Evolutionary conservation across 106 monocot genomes (phyloP), one percentile per base, ranked within the genome.

Genomic region (Agapanthus africanus): DNA sequence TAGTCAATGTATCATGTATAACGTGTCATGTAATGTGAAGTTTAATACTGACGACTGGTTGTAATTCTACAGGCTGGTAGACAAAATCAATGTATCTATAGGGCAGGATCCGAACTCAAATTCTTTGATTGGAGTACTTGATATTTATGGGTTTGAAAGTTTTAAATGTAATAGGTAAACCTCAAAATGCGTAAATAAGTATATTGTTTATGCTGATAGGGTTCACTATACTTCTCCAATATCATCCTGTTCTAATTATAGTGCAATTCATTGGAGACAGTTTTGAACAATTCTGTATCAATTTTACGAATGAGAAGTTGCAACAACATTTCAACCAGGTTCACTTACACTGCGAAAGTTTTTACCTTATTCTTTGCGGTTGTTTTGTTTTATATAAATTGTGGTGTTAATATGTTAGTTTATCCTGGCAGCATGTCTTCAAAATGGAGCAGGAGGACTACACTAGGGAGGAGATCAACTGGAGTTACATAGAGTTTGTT

Each of bases 311-410:
- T 84, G 95, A 95, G 76, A 95, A 95, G 74, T 77, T 95, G 70
- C 95, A 91, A 69, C 95, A 95, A 46, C 95, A 95, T 75, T 95
- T 95, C 63, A 95, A 91, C 77, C 95, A 91, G 95, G 95, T 95
- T 72, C 18, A 25, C 25, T 64, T 77, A 3, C 22, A 64, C 49
- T 63, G 19, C 70, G 26, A 52, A 7, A 38, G n/a, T n/a, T n/a
- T n/a, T n/a, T n/a, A n/a, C n/a, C n/a, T n/a, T n/a, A n/a, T n/a
- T n/a, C n/a, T n/a, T n/a, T n/a, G n/a, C n/a, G n/a, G n/a, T n/a
- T 6, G 30, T 67, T 66, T 30, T 40, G 25, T 4, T 18, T 18
- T n/a, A 33, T 30, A 34, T 19, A 41, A 27, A 5, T 47, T 13
- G 3, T 78, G 66, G 32, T 71, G 21, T 13, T 41, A 15, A 30